phyloP scores from a whole-genome alignment of 768 basidiomycete species.

The Baorangia bicolor region DNA sequence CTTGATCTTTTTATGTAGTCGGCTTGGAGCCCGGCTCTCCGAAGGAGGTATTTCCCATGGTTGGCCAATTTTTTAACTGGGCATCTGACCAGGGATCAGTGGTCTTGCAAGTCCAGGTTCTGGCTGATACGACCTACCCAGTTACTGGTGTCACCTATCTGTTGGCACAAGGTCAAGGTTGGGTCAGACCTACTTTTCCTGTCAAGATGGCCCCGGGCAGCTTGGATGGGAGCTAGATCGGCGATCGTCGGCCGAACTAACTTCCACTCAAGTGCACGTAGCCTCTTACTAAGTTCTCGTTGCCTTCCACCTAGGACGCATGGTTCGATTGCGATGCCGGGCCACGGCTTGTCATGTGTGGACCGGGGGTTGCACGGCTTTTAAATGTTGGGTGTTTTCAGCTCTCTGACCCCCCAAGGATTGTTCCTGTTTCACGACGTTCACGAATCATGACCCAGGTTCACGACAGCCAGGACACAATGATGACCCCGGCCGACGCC shows the following conservation, averaged over 20 bases:
- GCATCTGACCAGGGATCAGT: neutral
- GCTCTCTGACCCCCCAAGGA: neutral
- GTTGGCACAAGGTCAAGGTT: neutral
- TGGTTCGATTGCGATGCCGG: neutral
- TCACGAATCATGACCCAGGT: constrained; percentile 6
- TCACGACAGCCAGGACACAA: neutral
- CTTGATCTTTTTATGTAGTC: neutral
- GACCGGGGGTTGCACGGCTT: neutral
- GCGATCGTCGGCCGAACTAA: constrained; percentile 9
- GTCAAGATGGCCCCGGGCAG: too few relatives aligned
- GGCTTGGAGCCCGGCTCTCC: neutral
- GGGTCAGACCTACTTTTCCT: neutral
- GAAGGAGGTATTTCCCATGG: neutral
- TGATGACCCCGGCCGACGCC: neutral
- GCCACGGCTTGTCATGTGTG: neutral
- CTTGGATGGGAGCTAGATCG: neutral
- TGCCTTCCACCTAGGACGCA: neutral
- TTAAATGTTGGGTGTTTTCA: constrained; percentile 5
- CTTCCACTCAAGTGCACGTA: neutral
- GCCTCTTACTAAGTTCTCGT: neutral
- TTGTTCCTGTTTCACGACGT: neutral
- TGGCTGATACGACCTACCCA: neutral
- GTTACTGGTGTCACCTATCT: neutral
- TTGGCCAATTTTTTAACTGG: neutral
- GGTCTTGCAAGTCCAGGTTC: neutral